Base-by-base conservation (phyloP, 306 rosid species). In the Nissolia schottii region DNA sequence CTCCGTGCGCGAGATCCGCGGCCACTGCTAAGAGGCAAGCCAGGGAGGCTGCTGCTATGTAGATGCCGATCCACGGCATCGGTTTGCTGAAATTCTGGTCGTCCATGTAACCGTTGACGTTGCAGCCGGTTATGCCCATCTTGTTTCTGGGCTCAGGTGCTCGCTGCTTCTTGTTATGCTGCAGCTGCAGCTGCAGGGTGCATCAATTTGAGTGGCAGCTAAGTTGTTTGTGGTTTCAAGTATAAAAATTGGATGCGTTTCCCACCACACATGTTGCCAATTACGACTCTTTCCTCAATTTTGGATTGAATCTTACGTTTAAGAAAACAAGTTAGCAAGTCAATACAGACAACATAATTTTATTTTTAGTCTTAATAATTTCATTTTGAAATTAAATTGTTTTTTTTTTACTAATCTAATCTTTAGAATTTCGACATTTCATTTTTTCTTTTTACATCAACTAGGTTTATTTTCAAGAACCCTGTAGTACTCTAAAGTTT, bases 11-110 rank as follows among this genome's bases (percentile, higher is more conserved):
- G 62, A 81, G 82, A 73, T 93, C 98, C 18, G 78, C 77, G 4
- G 86, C 86, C 87, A 86, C 82, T 25, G 90, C 84, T 20, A 81
- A 43, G 43, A 93, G 80, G 67, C 96, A 90, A 0, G 77, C 78
- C 0, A 85, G 41, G 12, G 97, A 84, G 63, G 97, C 98, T 69
- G 85, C 84, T 20, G 87, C 93, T 77, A 93, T 87, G 72, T 90
- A 93, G 57, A 89, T 56, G 50, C 97, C 98, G 27, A 93, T 85
- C 98, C 98, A 93, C 45, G 98, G 98, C 88, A 93, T 73, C 0
- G 97, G 98, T 67, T 77, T 78, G 74, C 87, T 89, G 86, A 87
- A 93, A 37, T 83, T 84, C 0, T 89, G 48, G 45, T 66, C 90
- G 24, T 93, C 87, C 75, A 93, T 80, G 51, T 37, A 3, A 45